Percentiles rank a stretch among this genome's conserved stretches.
Evolutionary conservation across 805 yeast species (phyloP).

Genomic region (Candida cerambycidarum): DNA sequence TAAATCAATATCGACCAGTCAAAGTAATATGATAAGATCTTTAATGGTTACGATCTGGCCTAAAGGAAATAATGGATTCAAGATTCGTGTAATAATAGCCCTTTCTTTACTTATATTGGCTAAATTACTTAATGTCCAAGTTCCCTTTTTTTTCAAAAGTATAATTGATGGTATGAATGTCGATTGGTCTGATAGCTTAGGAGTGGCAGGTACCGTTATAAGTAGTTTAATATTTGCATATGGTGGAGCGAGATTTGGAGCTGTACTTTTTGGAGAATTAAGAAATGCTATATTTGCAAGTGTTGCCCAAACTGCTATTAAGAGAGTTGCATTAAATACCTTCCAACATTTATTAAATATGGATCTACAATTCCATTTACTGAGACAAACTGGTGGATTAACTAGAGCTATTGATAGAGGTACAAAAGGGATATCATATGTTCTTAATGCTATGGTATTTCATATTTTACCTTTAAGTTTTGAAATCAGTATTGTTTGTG

Average conservation of each 20-base stretch:
- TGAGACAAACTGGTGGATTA: conserved; percentile 92
- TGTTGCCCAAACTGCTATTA: conserved; percentile 92
- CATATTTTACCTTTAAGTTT: conserved; percentile 91
- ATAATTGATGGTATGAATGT: conserved; percentile 92
- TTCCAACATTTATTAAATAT: conserved; percentile 78
- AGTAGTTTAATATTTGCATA: conserved; percentile 74
- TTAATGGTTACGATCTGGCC: conserved; percentile 81
- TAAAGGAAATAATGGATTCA: conserved; percentile 61
- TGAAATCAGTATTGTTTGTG: conserved; percentile 91
- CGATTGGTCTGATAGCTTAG: conserved; percentile 69
- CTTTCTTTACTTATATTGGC: conserved; percentile 71
- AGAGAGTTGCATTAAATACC: conserved; percentile 84
- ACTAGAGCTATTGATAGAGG: conserved; percentile 97
- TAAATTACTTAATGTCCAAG: conserved; percentile 88
- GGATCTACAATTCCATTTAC: conserved; percentile 86
- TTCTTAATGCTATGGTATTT: conserved; percentile 94
- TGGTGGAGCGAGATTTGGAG: conserved; percentile 92
- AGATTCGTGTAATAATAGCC: conserved; percentile 74
- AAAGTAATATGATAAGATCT: conserved; percentile 58
- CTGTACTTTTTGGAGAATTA: conserved; percentile 90
- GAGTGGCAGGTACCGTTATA: conserved; percentile 66
- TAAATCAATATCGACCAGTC: conserved; percentile 36
- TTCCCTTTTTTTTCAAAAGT: conserved; percentile 86
- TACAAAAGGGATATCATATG: conserved; percentile 94
- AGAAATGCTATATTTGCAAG: conserved; percentile 94